Base-by-base conservation (phyloP, 202 grass and related monocot species). In the Elaeis oleifera region DNA sequence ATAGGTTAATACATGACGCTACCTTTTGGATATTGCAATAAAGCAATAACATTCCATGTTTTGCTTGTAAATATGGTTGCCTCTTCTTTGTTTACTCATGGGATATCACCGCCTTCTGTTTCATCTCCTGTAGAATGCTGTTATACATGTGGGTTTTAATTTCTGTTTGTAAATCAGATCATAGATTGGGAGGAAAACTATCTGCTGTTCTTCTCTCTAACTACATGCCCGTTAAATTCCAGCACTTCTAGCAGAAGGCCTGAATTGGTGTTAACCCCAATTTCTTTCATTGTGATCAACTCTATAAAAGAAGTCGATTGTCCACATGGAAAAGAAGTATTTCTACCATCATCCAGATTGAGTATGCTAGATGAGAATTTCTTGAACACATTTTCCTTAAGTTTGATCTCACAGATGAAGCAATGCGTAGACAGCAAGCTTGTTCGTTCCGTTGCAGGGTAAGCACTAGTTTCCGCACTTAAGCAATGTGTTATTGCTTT, bases 201-300 rank as follows among this genome's bases (percentile, higher is more conserved):
- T 44, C 9, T 13, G 36, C 36, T 13, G 36, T 44, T 11, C 36
- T 36, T 36, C 32, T 44, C 36, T 44, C 36, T 44, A 13, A 44
- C 36, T 13, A 13, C 36, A 44, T 44, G 36, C 36, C 36, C 8
- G 2, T 44, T 44, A 44, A 49, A 54, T 51, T 77, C 18, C 81
- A 49, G 74, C 23, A 75, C 73, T 75, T 75, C 39, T 36, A 69
- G 79, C 72, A 68, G 69, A 63, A 71, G 58, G 49, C 76, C 65
- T 67, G 74, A 70, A 72, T 61, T 97, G 74, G 23, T 77, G 25
- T 58, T 97, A 67, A 97, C 80, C 24, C 63, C 88, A 23, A 56
- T 69, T 49, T 86, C 94, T 77, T 92, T 88, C 48, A 89, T 97
- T 80, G 82, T 92, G 83, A 81, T 92, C 57, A 72, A 18, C 67